Conservation (phyloP, 345 rosid species). For the Sonneratia alba region DNA sequence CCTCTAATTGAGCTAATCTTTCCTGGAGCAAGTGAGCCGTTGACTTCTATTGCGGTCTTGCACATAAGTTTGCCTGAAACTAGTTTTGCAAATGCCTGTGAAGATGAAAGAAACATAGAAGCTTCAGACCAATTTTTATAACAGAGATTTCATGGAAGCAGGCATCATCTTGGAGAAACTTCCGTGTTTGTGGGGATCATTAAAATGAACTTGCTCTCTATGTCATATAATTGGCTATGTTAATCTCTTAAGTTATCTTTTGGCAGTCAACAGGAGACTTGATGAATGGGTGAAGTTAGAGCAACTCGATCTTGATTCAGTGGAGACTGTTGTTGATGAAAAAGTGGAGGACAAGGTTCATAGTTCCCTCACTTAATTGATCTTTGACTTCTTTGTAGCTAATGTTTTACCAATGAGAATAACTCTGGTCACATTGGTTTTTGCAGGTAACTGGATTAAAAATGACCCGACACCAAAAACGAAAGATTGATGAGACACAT, state of each 20-base stretch:
- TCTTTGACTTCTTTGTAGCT: background rate
- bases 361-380: background rate
- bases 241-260: background rate
- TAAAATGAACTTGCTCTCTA: background rate
- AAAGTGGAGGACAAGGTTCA: conserved; percentile 94
- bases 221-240: background rate
- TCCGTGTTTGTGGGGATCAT: background rate
- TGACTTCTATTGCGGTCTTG: background rate
- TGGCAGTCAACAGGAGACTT: conserved; percentile 85
- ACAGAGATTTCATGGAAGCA: background rate
- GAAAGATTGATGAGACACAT: conserved; percentile 96
- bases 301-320: conserved; percentile 83
- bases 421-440: background rate
- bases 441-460: conserved; percentile 83
- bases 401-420: background rate
- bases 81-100: background rate
- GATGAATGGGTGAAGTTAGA: conserved; percentile 98
- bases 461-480: conserved; percentile 97
- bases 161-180: background rate
- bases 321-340: conserved; percentile 86
- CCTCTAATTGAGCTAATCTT: background rate
- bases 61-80: background rate
- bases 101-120: background rate
- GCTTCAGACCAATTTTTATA: background rate
- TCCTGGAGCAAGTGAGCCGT: background rate